A percentile compares a stretch with the other conserved stretches of the same genome.
Conservation (phyloP, 1,284 basidiomycete genomes). For the Athelia sp. region DNA sequence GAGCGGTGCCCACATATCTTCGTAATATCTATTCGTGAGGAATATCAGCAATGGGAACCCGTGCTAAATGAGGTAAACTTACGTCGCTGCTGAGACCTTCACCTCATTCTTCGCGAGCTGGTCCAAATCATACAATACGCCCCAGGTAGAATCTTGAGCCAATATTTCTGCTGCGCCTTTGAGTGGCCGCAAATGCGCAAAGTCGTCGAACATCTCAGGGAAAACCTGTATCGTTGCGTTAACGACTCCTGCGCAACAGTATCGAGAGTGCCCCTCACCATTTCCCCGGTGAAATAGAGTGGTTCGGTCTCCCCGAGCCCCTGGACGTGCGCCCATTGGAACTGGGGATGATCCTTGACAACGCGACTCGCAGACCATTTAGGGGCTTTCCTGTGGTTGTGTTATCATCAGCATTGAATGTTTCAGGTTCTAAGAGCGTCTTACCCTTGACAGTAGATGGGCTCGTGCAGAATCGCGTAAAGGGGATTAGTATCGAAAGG, state of each 20-base stretch:
- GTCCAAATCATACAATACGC: constrained; percentile 36
- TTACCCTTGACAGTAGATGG: constrained; percentile 45
- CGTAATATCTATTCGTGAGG: constrained; percentile 42
- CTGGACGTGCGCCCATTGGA: constrained; percentile 38
- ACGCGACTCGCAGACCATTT: constrained; percentile 43
- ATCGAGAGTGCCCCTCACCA: constrained; percentile 33
- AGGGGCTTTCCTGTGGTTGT: constrained; percentile 29
- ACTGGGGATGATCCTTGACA: constrained; percentile 29
- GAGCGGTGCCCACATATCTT: constrained; percentile 33
- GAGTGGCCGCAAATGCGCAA: constrained; percentile 37
- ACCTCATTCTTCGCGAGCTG: constrained; percentile 41
- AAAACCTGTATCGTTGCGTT: constrained; percentile 29
- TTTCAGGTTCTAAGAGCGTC: constrained; percentile 5
- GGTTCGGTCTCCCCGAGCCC: constrained; percentile 27
- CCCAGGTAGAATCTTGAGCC: constrained; percentile 37
- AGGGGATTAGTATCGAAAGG: constrained; percentile 43
- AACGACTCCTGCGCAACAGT: constrained; percentile 1
- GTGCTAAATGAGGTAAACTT: constrained; percentile 16
- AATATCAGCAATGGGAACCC: too few relatives aligned
- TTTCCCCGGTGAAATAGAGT: constrained; percentile 45
- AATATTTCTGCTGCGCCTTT: constrained; percentile 42
- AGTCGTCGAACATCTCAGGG: constrained; percentile 44
- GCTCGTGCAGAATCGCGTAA: constrained; percentile 45
- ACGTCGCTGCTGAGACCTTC: constrained; percentile 44
- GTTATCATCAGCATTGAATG: not conserved